These are phyloP conservation scores for Bipolaris bicolor DNA, from an alignment of 2,329 filamentous ascomycete species.

Conservation along the genomic window DNA sequence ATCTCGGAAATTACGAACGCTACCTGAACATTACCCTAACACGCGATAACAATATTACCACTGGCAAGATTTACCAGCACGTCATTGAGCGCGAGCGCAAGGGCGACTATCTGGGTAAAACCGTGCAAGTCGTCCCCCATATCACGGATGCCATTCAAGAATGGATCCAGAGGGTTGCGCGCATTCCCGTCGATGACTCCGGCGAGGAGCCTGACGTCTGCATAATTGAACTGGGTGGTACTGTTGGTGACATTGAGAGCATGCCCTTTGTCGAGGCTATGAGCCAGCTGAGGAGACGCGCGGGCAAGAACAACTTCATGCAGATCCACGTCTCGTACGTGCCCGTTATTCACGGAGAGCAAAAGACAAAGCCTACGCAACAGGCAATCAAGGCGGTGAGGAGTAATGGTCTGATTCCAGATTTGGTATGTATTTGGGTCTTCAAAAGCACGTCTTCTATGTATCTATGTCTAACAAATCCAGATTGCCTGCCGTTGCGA, in stretches of 20 bases:
- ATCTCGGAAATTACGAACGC: conserved; percentile 77
- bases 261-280: conserved; percentile 88
- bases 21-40: conserved; percentile 84
- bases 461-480: conserved; percentile 2
- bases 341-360: conserved; percentile 75
- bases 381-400: conserved; percentile 84
- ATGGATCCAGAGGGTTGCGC: conserved; percentile 87
- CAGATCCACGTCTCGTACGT: conserved; percentile 91
- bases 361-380: conserved; percentile 98
- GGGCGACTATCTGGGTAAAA: conserved; percentile 84
- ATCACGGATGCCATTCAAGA: conserved; percentile 90
- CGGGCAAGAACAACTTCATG: conserved; percentile 79
- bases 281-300: conserved; percentile 74
- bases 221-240: conserved; percentile 76
- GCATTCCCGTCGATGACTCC: conserved; percentile 84
- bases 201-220: conserved; percentile 86
- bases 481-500: conserved; percentile 94
- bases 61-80: conserved; percentile 91
- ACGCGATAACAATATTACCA: conserved; percentile 93
- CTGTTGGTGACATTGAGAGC: conserved; percentile 82
- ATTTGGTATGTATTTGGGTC: conserved; percentile 58
- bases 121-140: conserved; percentile 91
- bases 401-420: conserved; percentile 71
- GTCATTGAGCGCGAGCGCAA: conserved; percentile 78
- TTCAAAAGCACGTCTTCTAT: not conserved